Evolutionary conservation across 2,329 filamentous ascomycete genomes (phyloP).

Genomic region (Teratosphaeria epicoccoides): DNA sequence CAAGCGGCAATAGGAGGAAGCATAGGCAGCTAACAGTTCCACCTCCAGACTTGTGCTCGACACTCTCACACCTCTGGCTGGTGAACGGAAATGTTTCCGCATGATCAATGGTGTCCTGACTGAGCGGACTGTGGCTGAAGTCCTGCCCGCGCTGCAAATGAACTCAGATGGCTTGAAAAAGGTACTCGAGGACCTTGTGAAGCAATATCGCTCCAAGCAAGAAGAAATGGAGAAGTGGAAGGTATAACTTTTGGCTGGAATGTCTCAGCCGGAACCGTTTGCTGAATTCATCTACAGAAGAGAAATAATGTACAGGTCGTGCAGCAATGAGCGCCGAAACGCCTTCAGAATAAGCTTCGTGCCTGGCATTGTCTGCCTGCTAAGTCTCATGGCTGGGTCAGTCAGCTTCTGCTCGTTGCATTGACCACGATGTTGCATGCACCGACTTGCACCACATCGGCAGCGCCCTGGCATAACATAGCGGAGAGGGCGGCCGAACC

Average conservation of each 20-base stretch:
- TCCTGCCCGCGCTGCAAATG: constrained; percentile 80
- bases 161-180: constrained; percentile 91
- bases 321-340: constrained; percentile 48
- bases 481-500: too few species aligned
- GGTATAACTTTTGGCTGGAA: constrained; percentile 42
- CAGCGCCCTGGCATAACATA: too few species aligned
- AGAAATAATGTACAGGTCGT: constrained; percentile 85
- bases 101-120: constrained; percentile 97
- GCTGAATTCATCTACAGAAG: constrained; percentile 45
- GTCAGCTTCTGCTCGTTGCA: too few species aligned
- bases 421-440: too few species aligned
- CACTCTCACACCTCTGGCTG: constrained; percentile 70
- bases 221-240: constrained; percentile 97
- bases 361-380: too few species aligned
- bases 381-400: too few species aligned
- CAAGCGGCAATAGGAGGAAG: background rate
- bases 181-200: constrained; percentile 85
- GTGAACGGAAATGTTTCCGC: constrained; percentile 91
- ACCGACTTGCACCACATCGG: too few species aligned
- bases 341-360: too few species aligned
- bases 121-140: constrained; percentile 86
- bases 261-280: background rate
- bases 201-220: constrained; percentile 93
- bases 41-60: constrained; percentile 73
- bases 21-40: background rate